Evolutionary conservation across 2,329 filamentous ascomycete species (phyloP).

Genomic region (Colletotrichum lentis): DNA sequence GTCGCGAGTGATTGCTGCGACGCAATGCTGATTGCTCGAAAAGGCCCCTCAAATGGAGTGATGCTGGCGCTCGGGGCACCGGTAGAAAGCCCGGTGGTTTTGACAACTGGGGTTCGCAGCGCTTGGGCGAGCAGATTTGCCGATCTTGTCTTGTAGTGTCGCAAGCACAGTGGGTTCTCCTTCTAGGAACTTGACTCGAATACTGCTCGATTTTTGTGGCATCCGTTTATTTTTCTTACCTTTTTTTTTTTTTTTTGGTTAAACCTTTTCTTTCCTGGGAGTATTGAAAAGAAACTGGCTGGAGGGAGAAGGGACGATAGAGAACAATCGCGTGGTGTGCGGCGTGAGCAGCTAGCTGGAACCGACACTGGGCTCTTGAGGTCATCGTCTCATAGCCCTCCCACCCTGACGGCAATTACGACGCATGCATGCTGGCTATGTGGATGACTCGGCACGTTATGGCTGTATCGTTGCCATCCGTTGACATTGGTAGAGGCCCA

Average conservation of each 20-base stretch:
- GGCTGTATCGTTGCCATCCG: not conserved
- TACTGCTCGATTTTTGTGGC: constrained; percentile 13
- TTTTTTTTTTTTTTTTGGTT: too few species aligned
- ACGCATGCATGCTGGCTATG: not conserved
- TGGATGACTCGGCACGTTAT: not conserved
- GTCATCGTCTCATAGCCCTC: constrained; percentile 6
- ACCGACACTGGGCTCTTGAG: not conserved
- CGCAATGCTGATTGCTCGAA: not conserved
- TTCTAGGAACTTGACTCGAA: constrained; percentile 33
- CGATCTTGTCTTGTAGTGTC: constrained; percentile 21
- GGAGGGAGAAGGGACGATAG: constrained; percentile 3
- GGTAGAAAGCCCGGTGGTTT: not conserved
- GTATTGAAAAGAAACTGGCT: not conserved
- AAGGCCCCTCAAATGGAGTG: too few species aligned
- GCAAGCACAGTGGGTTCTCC: constrained; percentile 9
- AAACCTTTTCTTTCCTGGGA: too few species aligned
- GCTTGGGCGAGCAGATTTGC: not conserved
- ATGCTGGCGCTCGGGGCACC: not conserved
- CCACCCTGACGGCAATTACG: not conserved
- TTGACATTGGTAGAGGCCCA: not conserved
- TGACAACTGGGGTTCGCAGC: not conserved
- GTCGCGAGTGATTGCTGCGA: not conserved
- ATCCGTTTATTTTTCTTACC: not conserved
- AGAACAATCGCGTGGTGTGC: not conserved
- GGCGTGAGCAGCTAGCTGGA: not conserved